phyloP scores from a whole-genome alignment of 2,329 filamentous ascomycete genomes.

The Fusarium poae region DNA sequence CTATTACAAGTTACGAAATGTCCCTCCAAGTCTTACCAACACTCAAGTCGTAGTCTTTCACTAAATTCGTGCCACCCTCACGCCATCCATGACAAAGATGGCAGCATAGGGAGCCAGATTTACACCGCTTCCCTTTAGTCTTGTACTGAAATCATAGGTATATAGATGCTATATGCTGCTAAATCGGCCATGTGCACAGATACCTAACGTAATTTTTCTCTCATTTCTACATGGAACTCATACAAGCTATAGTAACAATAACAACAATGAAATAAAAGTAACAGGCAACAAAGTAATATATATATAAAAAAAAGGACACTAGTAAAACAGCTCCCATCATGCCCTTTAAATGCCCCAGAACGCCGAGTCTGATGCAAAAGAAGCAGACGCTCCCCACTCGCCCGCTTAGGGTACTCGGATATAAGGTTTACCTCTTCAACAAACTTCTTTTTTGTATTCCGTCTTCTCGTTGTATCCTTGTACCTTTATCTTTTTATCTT shows the following conservation, averaged over 20 bases:
- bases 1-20: background rate
- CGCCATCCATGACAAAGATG: background rate
- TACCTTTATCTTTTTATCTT: slow-evolving; percentile 21
- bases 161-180: background rate
- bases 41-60: background rate
- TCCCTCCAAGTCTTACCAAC: background rate
- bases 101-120: background rate
- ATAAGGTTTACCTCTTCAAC: slow-evolving; percentile 33
- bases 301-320: background rate
- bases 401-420: slow-evolving; percentile 38
- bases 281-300: slow-evolving; percentile 26
- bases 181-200: background rate
- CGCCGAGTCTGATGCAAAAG: slow-evolving; percentile 51
- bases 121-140: background rate
- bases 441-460: slow-evolving; percentile 26
- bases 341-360: slow-evolving; percentile 49
- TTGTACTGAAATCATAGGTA: background rate
- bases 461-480: slow-evolving; percentile 21
- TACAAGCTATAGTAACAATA: slow-evolving; percentile 31
- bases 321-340: slow-evolving; percentile 46
- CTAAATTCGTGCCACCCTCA: background rate
- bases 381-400: slow-evolving; percentile 42
- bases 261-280: background rate
- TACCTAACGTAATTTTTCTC: slow-evolving; percentile 13
- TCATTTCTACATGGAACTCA: slow-evolving; percentile 27